These are phyloP conservation scores for Orychophragmus violaceus DNA, from an alignment of 345 rosid species.

Conservation along the genomic window DNA sequence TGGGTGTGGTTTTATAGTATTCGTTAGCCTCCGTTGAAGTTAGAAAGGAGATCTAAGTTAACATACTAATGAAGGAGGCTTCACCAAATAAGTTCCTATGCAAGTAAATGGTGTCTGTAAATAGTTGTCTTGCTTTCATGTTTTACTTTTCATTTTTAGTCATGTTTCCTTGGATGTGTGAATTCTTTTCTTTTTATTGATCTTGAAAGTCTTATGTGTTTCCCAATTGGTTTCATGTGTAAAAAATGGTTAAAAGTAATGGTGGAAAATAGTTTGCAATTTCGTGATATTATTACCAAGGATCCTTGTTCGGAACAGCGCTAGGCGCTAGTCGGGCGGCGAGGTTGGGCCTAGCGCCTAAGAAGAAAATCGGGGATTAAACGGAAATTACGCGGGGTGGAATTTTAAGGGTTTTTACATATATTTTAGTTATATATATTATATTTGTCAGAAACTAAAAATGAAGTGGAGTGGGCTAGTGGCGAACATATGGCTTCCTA, in stretches of 20 bases:
- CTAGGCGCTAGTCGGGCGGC: too few species aligned
- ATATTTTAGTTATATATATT: too few species aligned
- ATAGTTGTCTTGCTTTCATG: slow-evolving; percentile 23
- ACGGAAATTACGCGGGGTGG: too few species aligned
- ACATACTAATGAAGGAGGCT: slow-evolving; percentile 20
- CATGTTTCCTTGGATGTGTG: slow-evolving; percentile 23
- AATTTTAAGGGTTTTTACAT: too few species aligned
- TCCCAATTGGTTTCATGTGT: slow-evolving; percentile 30
- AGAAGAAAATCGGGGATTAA: too few species aligned
- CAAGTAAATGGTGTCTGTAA: slow-evolving; percentile 29
- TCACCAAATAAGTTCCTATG: slow-evolving; percentile 29
- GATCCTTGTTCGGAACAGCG: too few species aligned
- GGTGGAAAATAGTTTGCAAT: slow-evolving; percentile 13
- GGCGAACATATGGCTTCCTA: too few species aligned
- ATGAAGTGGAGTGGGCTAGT: too few species aligned
- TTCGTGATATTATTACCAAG: neutral
- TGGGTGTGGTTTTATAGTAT: slow-evolving; percentile 31
- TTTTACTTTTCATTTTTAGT: neutral
- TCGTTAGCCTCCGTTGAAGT: slow-evolving; percentile 30
- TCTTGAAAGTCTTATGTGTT: neutral
- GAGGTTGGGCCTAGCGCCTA: too few species aligned
- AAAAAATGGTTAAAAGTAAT: slow-evolving; percentile 25
- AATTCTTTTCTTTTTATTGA: slow-evolving; percentile 18
- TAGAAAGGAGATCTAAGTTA: slow-evolving; percentile 10
- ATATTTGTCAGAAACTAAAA: too few species aligned